Percentiles rank a stretch among this genome's conserved stretches.
phyloP scores from a whole-genome alignment of 2,329 filamentous ascomycete genomes.

The Aureobasidium sp. region DNA sequence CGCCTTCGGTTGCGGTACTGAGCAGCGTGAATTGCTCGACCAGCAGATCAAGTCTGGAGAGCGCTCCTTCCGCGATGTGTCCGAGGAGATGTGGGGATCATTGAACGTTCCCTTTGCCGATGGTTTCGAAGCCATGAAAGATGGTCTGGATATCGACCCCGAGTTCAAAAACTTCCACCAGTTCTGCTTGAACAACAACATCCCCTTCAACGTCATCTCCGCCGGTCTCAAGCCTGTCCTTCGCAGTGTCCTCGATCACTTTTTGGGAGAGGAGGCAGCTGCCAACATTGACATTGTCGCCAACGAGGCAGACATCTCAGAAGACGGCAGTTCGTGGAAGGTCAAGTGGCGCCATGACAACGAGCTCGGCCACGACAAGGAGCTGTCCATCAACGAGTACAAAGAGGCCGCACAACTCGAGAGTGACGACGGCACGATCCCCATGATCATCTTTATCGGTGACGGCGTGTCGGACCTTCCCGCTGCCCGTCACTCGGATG shows the following conservation, averaged over 20 bases:
- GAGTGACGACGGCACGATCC: slow-evolving; percentile 55
- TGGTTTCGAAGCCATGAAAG: slow-evolving; percentile 58
- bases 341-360: slow-evolving; percentile 61
- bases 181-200: slow-evolving; percentile 55
- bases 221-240: slow-evolving; percentile 61
- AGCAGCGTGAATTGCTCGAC: slow-evolving; percentile 51
- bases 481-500: slow-evolving; percentile 59
- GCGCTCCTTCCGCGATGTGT: slow-evolving; percentile 62
- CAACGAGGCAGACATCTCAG: slow-evolving; percentile 56
- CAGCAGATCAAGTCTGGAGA: slow-evolving; percentile 59
- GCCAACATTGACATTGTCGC: slow-evolving; percentile 60
- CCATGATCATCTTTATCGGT: slow-evolving; percentile 62
- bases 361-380: slow-evolving; percentile 61
- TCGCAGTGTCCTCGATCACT: slow-evolving; percentile 55
- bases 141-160: slow-evolving; percentile 55
- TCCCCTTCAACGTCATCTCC: slow-evolving; percentile 64
- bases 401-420: slow-evolving; percentile 48
- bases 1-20: slow-evolving; percentile 54
- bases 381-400: slow-evolving; percentile 55
- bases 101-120: slow-evolving; percentile 61
- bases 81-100: slow-evolving; percentile 65
- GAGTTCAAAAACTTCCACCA: slow-evolving; percentile 58
- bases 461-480: slow-evolving; percentile 63
- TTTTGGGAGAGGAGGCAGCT: slow-evolving; percentile 55
- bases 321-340: slow-evolving; percentile 55